Percentiles rank a stretch among this genome's conserved stretches.
phyloP scores from a whole-genome alignment of 2,329 filamentous ascomycete genomes.

The Ophiostoma sp. region DNA sequence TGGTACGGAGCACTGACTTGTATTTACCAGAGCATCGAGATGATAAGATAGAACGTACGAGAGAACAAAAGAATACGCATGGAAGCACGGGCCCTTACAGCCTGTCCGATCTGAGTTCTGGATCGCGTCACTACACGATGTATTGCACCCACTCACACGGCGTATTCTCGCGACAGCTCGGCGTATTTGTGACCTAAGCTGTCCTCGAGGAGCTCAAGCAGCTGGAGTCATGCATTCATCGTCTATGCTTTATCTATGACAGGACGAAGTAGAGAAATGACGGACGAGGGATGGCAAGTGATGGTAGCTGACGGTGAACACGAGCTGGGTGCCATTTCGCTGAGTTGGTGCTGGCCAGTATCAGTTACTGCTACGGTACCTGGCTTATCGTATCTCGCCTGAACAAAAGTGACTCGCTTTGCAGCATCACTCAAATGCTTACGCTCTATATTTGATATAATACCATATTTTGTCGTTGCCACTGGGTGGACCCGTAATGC shows the following conservation, averaged over 20 bases:
- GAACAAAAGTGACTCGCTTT: too few relatives aligned
- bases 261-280: not conserved
- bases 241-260: not conserved
- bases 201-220: not conserved
- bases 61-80: constrained; percentile 1
- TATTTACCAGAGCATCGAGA: not conserved
- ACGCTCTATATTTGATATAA: too few relatives aligned
- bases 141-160: constrained; percentile 8
- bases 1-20: not conserved
- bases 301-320: not conserved
- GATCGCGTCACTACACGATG: not conserved
- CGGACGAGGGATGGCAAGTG: not conserved
- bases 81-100: not conserved
- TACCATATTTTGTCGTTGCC: too few relatives aligned
- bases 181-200: not conserved
- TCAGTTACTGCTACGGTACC: not conserved
- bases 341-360: not conserved
- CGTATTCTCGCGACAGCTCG: constrained; percentile 9
- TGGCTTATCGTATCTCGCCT: not conserved
- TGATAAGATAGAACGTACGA: not conserved
- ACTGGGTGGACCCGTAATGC: too few relatives aligned
- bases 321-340: not conserved
- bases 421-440: too few relatives aligned
- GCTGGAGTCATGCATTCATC: not conserved
- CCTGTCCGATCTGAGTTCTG: not conserved